phyloP scores from a whole-genome alignment of 768 basidiomycete species.

The Heimioporus sp. region DNA sequence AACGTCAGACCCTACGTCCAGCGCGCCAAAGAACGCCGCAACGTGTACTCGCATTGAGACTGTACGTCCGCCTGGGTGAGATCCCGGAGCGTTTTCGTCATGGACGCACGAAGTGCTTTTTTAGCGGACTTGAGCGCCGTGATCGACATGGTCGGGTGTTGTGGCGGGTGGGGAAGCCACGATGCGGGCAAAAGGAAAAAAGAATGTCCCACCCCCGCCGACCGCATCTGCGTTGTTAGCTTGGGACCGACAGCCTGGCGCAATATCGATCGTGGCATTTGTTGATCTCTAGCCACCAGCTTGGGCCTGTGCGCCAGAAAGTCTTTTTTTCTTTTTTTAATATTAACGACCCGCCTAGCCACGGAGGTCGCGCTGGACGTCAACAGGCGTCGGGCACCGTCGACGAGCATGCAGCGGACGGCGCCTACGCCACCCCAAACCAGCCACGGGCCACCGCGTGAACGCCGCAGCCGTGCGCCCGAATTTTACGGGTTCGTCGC shows the following conservation, averaged over 20 bases:
- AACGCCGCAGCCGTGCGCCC: conserved; percentile 63
- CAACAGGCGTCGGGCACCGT: not conserved
- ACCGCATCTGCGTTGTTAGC: no score
- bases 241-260: conserved; percentile 12
- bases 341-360: conserved; percentile 3
- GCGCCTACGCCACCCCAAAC: conserved; percentile 45
- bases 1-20: no score
- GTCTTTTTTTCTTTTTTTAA: no score
- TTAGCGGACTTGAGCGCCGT: conserved; percentile 34
- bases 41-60: conserved; percentile 51
- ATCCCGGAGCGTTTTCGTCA: conserved; percentile 43
- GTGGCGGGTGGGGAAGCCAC: not conserved
- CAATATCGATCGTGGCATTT: conserved; percentile 2
- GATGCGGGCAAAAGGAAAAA: no score
- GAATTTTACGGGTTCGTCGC: conserved; percentile 93
- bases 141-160: conserved; percentile 24
- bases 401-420: conserved; percentile 6
- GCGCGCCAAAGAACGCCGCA: no score
- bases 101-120: conserved; percentile 56
- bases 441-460: conserved; percentile 39
- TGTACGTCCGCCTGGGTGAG: conserved; percentile 46
- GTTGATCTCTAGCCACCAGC: no score
- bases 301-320: no score
- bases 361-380: conserved; percentile 23
- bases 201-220: no score